These are phyloP conservation scores for Cyclotella distinguenda DNA, from an alignment of 108 stramenopile species.

Conservation along the genomic window DNA sequence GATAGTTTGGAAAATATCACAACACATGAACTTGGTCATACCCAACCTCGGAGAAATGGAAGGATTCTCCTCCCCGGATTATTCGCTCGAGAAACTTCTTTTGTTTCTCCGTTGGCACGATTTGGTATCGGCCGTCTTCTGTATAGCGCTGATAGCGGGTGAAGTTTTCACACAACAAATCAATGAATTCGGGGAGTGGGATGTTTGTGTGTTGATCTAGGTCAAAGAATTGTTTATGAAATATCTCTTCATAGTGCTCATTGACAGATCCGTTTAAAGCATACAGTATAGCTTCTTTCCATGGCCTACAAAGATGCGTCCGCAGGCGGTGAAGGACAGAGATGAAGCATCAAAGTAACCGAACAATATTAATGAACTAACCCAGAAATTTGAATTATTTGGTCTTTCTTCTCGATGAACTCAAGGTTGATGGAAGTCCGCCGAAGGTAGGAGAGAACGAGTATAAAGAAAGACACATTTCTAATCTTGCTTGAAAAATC, in stretches of 20 bases:
- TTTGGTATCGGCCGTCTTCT: constrained; percentile 51
- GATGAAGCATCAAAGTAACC: background rate
- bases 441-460: constrained; percentile 41
- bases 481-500: constrained; percentile 50
- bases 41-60: constrained; percentile 58
- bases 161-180: constrained; percentile 46
- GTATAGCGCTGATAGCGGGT: constrained; percentile 44
- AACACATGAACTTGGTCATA: too few species aligned
- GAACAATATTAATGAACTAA: constrained; percentile 6
- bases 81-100: constrained; percentile 49
- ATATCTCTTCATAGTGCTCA: constrained; percentile 41
- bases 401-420: constrained; percentile 39
- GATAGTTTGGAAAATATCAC: constrained; percentile 33
- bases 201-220: constrained; percentile 41
- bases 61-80: constrained; percentile 50
- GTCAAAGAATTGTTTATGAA: constrained; percentile 50
- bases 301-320: constrained; percentile 23
- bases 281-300: constrained; percentile 52
- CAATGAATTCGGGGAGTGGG: constrained; percentile 50
- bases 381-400: constrained; percentile 46
- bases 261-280: constrained; percentile 24
- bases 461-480: constrained; percentile 51
- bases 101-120: constrained; percentile 55
- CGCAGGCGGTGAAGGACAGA: background rate
- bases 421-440: constrained; percentile 39